A percentile compares a stretch with the other conserved stretches of the same genome.
These are phyloP conservation scores for Hemileia vastatrix DNA, from an alignment of 1,284 basidiomycete species.

Conservation along the genomic window DNA sequence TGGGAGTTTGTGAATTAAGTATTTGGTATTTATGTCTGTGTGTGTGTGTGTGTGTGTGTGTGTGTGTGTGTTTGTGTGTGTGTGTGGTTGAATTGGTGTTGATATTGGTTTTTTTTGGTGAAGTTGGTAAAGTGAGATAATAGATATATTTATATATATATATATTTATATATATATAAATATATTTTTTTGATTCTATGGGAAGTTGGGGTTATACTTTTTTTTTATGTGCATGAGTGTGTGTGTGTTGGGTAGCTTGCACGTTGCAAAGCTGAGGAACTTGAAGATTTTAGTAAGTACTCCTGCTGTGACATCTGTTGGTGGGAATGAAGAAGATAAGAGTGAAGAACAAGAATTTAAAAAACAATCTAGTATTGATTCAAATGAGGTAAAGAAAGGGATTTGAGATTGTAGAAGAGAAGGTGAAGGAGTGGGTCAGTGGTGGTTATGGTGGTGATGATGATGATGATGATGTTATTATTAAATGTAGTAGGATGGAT, in stretches of 20 bases:
- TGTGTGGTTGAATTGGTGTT: constrained; percentile 93
- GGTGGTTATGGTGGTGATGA: not conserved
- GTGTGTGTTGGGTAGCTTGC: constrained; percentile 56
- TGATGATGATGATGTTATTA: too few relatives aligned
- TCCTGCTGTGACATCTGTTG: not conserved
- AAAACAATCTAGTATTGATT: constrained; percentile 1
- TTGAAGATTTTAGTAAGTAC: constrained; percentile 83
- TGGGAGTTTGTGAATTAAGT: too few relatives aligned
- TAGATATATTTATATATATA: not conserved
- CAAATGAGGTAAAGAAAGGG: constrained; percentile 3
- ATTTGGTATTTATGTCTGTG: too few relatives aligned
- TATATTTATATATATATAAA: too few relatives aligned
- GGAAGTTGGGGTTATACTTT: not conserved
- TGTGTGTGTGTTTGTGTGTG: constrained; percentile 96
- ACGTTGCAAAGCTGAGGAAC: constrained; percentile 84
- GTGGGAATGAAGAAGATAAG: constrained; percentile 35
- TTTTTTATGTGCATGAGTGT: not conserved
- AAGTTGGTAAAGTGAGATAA: constrained; percentile 66
- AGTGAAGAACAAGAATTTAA: not conserved
- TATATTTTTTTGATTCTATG: not conserved
- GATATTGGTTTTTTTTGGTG: constrained; percentile 91
- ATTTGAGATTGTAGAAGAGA: not conserved
- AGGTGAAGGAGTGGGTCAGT: constrained; percentile 40
- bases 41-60: too few relatives aligned
- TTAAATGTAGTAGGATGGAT: constrained; percentile 18